These are phyloP conservation scores for Thyridium curvatum DNA, from an alignment of 2,329 filamentous ascomycete genomes.

Conservation along the genomic window DNA sequence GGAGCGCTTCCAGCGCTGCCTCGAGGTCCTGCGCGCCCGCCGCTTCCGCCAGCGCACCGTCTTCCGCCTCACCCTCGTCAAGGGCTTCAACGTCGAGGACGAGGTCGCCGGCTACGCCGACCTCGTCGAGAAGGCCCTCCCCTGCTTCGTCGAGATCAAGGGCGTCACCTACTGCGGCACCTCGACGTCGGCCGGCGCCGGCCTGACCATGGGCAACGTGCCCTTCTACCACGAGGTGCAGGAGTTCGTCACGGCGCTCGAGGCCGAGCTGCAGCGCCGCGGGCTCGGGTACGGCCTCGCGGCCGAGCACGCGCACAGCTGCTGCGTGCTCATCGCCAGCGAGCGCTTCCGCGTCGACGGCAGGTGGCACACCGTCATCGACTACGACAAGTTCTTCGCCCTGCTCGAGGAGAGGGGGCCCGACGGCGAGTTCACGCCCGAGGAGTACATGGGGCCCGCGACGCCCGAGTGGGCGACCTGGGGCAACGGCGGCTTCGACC, in stretches of 20 bases:
- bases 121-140: slow-evolving; percentile 77
- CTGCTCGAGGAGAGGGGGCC: slow-evolving; percentile 63
- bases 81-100: slow-evolving; percentile 96
- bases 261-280: slow-evolving; percentile 59
- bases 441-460: slow-evolving; percentile 81
- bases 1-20: slow-evolving; percentile 87
- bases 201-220: slow-evolving; percentile 94
- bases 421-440: slow-evolving; percentile 69
- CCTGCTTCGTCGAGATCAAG: slow-evolving; percentile 93
- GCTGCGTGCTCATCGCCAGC: slow-evolving; percentile 82
- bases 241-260: slow-evolving; percentile 72
- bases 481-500: slow-evolving; percentile 93
- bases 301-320: slow-evolving; percentile 91
- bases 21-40: slow-evolving; percentile 81
- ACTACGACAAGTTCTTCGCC: slow-evolving; percentile 84
- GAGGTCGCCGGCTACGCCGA: slow-evolving; percentile 87
- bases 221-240: slow-evolving; percentile 91
- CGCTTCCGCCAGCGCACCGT: slow-evolving; percentile 85
- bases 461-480: slow-evolving; percentile 93
- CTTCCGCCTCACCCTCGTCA: slow-evolving; percentile 90
- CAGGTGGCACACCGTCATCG: slow-evolving; percentile 86
- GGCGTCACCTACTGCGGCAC: slow-evolving; percentile 97
- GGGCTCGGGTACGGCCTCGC: slow-evolving; percentile 84
- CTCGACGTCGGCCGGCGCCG: slow-evolving; percentile 73
- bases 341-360: slow-evolving; percentile 70